Conservation (phyloP, 371 early-diverging fungal species). For the Encephalitozoon romaleae region DNA sequence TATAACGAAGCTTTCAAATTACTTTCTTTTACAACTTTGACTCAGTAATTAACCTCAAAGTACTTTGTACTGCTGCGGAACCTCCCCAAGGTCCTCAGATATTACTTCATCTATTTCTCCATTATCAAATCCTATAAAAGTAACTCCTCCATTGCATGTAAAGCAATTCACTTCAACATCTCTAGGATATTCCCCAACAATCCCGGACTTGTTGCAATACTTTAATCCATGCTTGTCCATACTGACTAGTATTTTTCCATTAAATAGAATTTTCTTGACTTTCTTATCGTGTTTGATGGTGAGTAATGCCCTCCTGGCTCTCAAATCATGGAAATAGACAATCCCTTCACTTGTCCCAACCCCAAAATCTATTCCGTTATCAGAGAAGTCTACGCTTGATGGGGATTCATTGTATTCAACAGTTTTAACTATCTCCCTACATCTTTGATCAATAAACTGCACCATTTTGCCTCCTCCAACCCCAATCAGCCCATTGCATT, state of each 20-base stretch:
- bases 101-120: slow-evolving; percentile 81
- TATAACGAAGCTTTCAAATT: not conserved
- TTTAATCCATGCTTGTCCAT: slow-evolving; percentile 79
- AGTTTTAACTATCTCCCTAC: slow-evolving; percentile 42
- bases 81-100: slow-evolving; percentile 78
- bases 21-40: not conserved
- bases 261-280: slow-evolving; percentile 76
- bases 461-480: slow-evolving; percentile 75
- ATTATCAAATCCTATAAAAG: slow-evolving; percentile 84
- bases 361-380: slow-evolving; percentile 75
- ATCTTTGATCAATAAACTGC: slow-evolving; percentile 54
- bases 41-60: not conserved
- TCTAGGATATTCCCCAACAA: slow-evolving; percentile 79
- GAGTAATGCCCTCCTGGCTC: slow-evolving; percentile 72
- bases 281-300: slow-evolving; percentile 89
- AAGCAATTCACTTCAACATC: slow-evolving; percentile 78
- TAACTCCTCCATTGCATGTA: slow-evolving; percentile 72
- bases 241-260: slow-evolving; percentile 72
- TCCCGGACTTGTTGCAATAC: slow-evolving; percentile 75
- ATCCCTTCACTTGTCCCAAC: slow-evolving; percentile 81
- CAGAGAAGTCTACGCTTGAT: slow-evolving; percentile 65
- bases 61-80: slow-evolving; percentile 77
- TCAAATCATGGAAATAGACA: slow-evolving; percentile 80
- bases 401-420: slow-evolving; percentile 64
- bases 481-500: slow-evolving; percentile 77